phyloP scores from a whole-genome alignment of 306 rosid genomes.

The Cotoneaster glaucophyllus region DNA sequence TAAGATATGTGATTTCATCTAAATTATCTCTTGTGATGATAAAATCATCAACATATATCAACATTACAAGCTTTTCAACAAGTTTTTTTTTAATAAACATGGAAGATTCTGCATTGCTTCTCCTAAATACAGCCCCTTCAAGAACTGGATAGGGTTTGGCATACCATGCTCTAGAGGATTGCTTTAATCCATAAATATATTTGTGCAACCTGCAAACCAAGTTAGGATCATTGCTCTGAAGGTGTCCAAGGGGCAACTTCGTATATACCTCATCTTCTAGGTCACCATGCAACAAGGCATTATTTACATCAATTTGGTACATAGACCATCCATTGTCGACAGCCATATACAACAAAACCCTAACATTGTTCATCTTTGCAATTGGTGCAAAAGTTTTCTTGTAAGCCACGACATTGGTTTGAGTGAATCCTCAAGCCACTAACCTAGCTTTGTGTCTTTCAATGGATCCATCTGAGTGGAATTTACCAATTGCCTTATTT shows the following conservation, averaged over 20 bases:
- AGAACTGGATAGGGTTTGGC: too few species aligned
- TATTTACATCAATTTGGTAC: not conserved
- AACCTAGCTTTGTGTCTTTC: not conserved
- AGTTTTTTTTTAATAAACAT: not conserved
- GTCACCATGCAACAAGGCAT: not conserved
- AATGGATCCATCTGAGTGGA: not conserved
- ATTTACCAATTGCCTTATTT: not conserved
- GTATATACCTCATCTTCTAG: not conserved
- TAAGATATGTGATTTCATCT: not conserved
- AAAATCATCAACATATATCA: not conserved
- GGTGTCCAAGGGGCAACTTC: not conserved
- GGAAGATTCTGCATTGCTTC: not conserved
- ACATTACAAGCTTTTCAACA: not conserved
- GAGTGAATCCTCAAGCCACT: not conserved
- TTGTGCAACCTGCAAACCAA: not conserved
- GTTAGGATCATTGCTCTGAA: too few species aligned
- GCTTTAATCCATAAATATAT: not conserved
- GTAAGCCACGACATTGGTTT: not conserved
- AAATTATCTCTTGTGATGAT: not conserved
- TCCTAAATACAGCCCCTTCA: not conserved
- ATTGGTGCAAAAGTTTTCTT: not conserved
- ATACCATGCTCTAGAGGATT: not conserved
- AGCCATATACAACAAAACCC: not conserved
- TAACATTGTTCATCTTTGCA: not conserved
- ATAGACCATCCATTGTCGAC: not conserved